phyloP scores from a whole-genome alignment of 2,329 filamentous ascomycete genomes.

The Fusarium sacchari region DNA sequence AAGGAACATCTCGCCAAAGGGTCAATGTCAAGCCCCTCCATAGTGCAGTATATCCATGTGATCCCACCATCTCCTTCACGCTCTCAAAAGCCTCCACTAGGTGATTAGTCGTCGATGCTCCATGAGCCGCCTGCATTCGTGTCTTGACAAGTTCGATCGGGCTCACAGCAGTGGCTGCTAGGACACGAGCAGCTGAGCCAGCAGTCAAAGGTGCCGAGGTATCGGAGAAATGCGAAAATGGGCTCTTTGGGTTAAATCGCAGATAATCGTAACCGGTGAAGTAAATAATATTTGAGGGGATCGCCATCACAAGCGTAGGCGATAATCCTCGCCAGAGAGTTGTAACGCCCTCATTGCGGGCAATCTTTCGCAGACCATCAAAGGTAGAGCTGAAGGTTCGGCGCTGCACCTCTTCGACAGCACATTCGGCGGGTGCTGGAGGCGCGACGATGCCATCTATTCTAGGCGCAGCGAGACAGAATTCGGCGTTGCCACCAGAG shows the following conservation, averaged over 20 bases:
- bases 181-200: slow-evolving; percentile 78
- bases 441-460: slow-evolving; percentile 57
- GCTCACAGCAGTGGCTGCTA: slow-evolving; percentile 84
- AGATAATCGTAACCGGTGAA: slow-evolving; percentile 98
- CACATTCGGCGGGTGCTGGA: slow-evolving; percentile 72
- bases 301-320: slow-evolving; percentile 92
- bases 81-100: slow-evolving; percentile 82
- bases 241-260: slow-evolving; percentile 77
- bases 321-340: slow-evolving; percentile 93
- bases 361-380: slow-evolving; percentile 93
- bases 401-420: slow-evolving; percentile 85
- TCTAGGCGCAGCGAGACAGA: slow-evolving; percentile 78
- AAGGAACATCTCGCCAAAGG: slow-evolving; percentile 96
- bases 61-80: slow-evolving; percentile 80
- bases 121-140: slow-evolving; percentile 82
- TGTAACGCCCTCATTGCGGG: slow-evolving; percentile 85
- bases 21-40: slow-evolving; percentile 93
- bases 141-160: slow-evolving; percentile 96
- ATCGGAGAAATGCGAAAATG: slow-evolving; percentile 73
- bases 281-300: slow-evolving; percentile 97
- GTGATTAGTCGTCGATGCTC: slow-evolving; percentile 69
- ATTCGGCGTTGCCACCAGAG: slow-evolving; percentile 83
- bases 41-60: slow-evolving; percentile 80
- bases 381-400: slow-evolving; percentile 89
- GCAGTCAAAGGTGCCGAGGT: slow-evolving; percentile 82